These are phyloP conservation scores for Aspergillus versicolor DNA, from an alignment of 2,329 filamentous ascomycete genomes.

Conservation along the genomic window DNA sequence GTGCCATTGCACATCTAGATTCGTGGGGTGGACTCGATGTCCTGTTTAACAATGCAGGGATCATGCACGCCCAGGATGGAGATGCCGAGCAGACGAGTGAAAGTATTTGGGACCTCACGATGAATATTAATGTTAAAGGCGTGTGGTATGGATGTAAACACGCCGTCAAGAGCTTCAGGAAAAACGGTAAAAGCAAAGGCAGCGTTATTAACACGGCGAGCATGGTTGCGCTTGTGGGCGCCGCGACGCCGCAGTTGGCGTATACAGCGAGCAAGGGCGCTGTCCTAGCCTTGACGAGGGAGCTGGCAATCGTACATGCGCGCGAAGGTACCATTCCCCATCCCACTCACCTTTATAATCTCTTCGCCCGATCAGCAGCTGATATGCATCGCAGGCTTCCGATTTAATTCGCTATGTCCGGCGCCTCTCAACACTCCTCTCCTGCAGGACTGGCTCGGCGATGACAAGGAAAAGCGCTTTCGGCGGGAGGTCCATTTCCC, in stretches of 20 bases:
- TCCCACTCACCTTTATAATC: no score
- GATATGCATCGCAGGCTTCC: no score
- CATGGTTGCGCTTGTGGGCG: constrained; percentile 82
- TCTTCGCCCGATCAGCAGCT: no score
- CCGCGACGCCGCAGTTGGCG: constrained; percentile 83
- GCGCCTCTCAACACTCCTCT: constrained; percentile 86
- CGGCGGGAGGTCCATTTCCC: constrained; percentile 90
- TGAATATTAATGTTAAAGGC: constrained; percentile 94
- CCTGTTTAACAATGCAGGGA: constrained; percentile 90
- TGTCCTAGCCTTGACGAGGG: constrained; percentile 83
- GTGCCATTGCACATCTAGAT: constrained; percentile 72
- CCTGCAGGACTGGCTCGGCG: constrained; percentile 89
- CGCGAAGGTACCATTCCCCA: constrained; percentile 65
- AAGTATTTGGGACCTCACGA: constrained; percentile 90
- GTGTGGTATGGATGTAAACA: constrained; percentile 96
- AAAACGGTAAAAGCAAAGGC: constrained; percentile 60
- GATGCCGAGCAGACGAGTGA: constrained; percentile 82
- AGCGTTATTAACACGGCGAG: constrained; percentile 92
- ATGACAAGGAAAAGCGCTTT: constrained; percentile 76
- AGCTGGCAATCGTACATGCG: constrained; percentile 88
- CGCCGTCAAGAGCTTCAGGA: constrained; percentile 76
- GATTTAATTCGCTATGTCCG: constrained; percentile 89
- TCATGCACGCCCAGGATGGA: constrained; percentile 84
- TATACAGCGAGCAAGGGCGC: constrained; percentile 95
- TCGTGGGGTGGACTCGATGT: constrained; percentile 79